A percentile compares a stretch with the other conserved stretches of the same genome.
These are phyloP conservation scores for Daldinia concentrica DNA, from an alignment of 495 filamentous ascomycete genomes.

Conservation along the genomic window DNA sequence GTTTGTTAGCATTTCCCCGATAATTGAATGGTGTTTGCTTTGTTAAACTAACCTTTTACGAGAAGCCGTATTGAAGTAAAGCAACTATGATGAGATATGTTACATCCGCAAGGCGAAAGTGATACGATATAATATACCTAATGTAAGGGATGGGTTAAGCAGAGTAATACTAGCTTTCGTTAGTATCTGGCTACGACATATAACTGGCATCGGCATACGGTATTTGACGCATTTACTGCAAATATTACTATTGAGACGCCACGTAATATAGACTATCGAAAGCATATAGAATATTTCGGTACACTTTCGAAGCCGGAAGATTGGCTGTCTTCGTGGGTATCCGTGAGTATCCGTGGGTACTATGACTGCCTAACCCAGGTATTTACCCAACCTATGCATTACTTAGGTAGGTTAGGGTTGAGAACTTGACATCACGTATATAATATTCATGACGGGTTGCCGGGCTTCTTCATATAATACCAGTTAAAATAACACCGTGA, in stretches of 20 bases:
- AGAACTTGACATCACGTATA: no score
- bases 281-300: no score
- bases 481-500: neutral
- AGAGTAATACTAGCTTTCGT: constrained; percentile 8
- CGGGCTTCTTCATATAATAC: neutral
- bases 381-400: no score
- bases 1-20: neutral
- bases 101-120: neutral
- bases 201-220: no score
- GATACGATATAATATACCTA: constrained; percentile 20
- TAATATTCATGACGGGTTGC: neutral
- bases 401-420: no score
- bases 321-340: no score
- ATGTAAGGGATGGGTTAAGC: constrained; percentile 7
- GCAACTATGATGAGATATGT: neutral
- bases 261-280: neutral
- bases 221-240: no score
- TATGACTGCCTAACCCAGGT: no score
- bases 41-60: neutral
- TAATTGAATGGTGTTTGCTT: neutral
- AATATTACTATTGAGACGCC: neutral
- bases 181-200: neutral
- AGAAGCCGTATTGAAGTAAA: neutral
- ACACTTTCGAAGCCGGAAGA: no score
- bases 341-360: no score